These are phyloP conservation scores for Talaromyces sp. DNA, from an alignment of 2,329 filamentous ascomycete genomes.

Conservation along the genomic window DNA sequence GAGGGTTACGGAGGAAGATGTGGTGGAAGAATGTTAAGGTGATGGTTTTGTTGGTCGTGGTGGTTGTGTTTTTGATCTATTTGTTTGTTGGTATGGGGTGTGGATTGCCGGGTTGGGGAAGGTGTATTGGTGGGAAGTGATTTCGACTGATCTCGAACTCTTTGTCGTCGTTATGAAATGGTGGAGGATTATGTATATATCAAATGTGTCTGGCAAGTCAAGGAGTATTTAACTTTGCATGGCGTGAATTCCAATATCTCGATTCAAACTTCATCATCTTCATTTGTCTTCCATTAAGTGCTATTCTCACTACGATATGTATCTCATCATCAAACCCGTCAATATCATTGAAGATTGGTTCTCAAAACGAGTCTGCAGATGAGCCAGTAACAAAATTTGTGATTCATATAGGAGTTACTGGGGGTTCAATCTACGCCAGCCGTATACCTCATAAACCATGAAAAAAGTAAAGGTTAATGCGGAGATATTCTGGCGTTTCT, in stretches of 20 bases:
- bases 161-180: too few species aligned
- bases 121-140: conserved; percentile 36
- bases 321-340: conserved; percentile 38
- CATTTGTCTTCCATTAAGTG: too few species aligned
- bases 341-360: conserved; percentile 30
- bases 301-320: conserved; percentile 2
- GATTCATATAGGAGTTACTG: conserved; percentile 7
- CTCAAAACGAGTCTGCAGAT: conserved; percentile 40
- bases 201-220: background rate
- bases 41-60: conserved; percentile 76
- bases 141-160: too few species aligned
- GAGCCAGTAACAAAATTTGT: conserved; percentile 19
- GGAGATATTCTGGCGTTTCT: conserved; percentile 76
- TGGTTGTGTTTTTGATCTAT: conserved; percentile 62
- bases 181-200: background rate
- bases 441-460: conserved; percentile 85
- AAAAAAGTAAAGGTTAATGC: conserved; percentile 59
- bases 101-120: conserved; percentile 56
- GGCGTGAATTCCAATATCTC: background rate
- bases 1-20: conserved; percentile 85
- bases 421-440: conserved; percentile 73
- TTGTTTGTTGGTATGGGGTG: conserved; percentile 68
- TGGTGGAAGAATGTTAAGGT: conserved; percentile 99
- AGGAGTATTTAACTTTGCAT: background rate
- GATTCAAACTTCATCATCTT: background rate